These are phyloP conservation scores for Saccharomyces mikatae DNA, from an alignment of 805 yeast genomes.

Conservation along the genomic window DNA sequence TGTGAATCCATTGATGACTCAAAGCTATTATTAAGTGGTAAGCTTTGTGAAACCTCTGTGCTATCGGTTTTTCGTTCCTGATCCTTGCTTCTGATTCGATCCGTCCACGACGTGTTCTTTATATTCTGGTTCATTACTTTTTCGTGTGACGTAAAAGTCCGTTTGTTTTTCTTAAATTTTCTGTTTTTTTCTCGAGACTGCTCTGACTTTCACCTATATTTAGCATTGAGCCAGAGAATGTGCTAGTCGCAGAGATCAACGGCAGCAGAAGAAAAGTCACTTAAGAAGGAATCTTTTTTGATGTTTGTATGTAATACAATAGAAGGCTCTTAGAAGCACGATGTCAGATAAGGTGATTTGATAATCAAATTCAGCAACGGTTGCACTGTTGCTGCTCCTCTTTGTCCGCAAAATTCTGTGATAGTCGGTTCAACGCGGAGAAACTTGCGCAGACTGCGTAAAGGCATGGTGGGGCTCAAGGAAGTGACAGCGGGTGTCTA, in stretches of 20 bases:
- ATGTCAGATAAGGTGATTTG: background rate
- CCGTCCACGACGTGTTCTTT: background rate
- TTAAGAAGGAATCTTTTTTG: background rate
- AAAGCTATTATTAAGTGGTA: background rate
- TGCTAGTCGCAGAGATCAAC: background rate
- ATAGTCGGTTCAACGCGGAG: background rate
- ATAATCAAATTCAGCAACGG: background rate
- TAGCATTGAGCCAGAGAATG: background rate
- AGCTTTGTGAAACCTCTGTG: background rate
- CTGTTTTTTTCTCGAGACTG: background rate
- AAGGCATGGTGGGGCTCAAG: background rate
- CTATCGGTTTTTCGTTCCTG: slow-evolving; percentile 1
- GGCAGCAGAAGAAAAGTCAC: background rate
- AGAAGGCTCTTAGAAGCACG: background rate
- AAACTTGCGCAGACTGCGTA: background rate
- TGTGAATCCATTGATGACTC: background rate
- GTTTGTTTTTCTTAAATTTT: background rate
- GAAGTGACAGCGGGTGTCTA: background rate
- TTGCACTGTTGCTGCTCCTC: background rate
- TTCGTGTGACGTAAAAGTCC: background rate
- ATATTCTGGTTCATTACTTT: background rate
- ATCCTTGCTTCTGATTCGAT: background rate
- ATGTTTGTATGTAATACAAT: background rate
- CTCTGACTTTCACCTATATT: background rate
- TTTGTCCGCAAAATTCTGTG: background rate